These are phyloP conservation scores for Colletotrichum sp. DNA, from an alignment of 2,329 filamentous ascomycete genomes.

Conservation along the genomic window DNA sequence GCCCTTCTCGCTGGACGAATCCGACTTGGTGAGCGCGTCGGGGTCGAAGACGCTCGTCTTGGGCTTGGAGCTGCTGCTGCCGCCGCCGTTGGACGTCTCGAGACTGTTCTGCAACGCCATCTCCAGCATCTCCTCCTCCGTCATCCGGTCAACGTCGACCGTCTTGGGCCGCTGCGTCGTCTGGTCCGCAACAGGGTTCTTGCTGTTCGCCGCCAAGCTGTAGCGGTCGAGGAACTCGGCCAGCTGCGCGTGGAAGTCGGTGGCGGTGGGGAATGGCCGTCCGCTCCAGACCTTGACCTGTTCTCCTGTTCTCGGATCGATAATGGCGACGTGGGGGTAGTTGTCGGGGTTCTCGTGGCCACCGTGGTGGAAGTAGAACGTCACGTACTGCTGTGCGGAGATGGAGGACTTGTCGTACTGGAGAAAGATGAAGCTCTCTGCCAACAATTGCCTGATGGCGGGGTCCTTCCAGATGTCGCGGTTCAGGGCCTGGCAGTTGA, in stretches of 20 bases:
- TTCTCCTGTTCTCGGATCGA: conserved; percentile 94
- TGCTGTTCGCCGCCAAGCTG: conserved; percentile 84
- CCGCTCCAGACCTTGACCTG: conserved; percentile 97
- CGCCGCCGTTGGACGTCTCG: conserved; percentile 47
- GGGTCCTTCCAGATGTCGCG: conserved; percentile 94
- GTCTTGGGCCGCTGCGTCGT: conserved; percentile 73
- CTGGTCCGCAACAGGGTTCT: conserved; percentile 87
- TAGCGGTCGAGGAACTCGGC: conserved; percentile 98
- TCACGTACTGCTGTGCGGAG: conserved; percentile 79
- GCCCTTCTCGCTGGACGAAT: conserved; percentile 54
- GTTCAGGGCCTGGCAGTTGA: conserved; percentile 93
- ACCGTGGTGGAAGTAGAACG: conserved; percentile 82
- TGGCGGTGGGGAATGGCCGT: conserved; percentile 73
- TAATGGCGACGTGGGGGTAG: conserved; percentile 94
- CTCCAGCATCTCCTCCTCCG: conserved; percentile 96
- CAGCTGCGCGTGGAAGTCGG: conserved; percentile 88
- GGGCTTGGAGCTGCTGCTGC: conserved; percentile 38
- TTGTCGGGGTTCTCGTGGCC: conserved; percentile 82
- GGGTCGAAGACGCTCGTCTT: conserved; percentile 74
- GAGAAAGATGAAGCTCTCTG: conserved; percentile 93
- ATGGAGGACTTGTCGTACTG: conserved; percentile 90
- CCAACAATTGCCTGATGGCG: conserved; percentile 77
- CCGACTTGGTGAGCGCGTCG: conserved; percentile 81
- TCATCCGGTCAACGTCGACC: conserved; percentile 85
- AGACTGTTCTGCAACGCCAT: conserved; percentile 92